Conservation (phyloP, 176 grass and related monocot genomes). For the Hordeum vulgare region MorexV3_pseudomolecules_assembly NC_058521.1:7766252-7766751, state of each 20-base stretch:
- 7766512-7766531: neutral
- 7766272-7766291: conserved; percentile 79
- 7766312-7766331: conserved; percentile 60
- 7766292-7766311: conserved; percentile 70
- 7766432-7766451: conserved; percentile 4
- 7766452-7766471: conserved; percentile 18
- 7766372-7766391: neutral
- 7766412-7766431: conserved; percentile 23
- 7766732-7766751: neutral
- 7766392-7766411: conserved; percentile 17
- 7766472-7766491: conserved; percentile 28
- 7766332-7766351: conserved; percentile 55
- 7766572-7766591: neutral
- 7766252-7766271: conserved; percentile 59
- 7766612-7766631: conserved; percentile 24
- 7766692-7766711: too few species aligned
- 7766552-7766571: conserved; percentile 4
- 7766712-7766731: neutral
- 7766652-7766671: conserved; percentile 26
- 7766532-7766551: neutral
- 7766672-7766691: neutral
- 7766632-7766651: neutral
- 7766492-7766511: neutral
- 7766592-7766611: conserved; percentile 18
- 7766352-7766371: conserved; percentile 16